A percentile compares a stretch with the other conserved stretches of the same genome.
Evolutionary conservation across 2,329 filamentous ascomycete species (phyloP).

Genomic region (Mollisiaceae sp.): DNA sequence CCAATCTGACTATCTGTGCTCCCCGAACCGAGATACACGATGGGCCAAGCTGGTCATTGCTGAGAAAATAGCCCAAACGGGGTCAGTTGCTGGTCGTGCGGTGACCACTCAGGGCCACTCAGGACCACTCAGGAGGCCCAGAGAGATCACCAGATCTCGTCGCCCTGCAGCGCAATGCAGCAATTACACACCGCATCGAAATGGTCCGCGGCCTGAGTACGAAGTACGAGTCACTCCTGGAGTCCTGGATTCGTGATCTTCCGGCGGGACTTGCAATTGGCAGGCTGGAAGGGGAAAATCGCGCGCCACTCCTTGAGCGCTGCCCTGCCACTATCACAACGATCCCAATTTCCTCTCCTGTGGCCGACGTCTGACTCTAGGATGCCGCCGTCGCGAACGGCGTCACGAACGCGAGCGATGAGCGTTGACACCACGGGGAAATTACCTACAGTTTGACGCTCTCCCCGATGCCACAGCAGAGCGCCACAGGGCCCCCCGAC

Average conservation of each 20-base stretch:
- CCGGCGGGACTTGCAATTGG: constrained; percentile 1
- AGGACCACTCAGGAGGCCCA: constrained; percentile 13
- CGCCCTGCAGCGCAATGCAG: constrained; percentile 12
- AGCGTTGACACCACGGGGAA: constrained; percentile 9
- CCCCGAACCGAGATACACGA: constrained; percentile 1
- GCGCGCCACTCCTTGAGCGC: neutral
- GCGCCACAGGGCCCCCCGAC: neutral
- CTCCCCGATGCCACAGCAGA: constrained; percentile 9
- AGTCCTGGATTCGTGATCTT: neutral
- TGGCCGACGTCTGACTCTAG: too few species aligned
- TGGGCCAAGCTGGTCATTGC: neutral
- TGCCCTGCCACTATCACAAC: constrained; percentile 8
- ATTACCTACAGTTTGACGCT: neutral
- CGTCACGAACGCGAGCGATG: neutral
- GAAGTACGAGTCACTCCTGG: neutral
- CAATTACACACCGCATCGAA: constrained; percentile 1
- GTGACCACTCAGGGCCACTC: constrained; percentile 18
- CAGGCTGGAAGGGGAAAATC: neutral
- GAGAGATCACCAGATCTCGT: constrained; percentile 19
- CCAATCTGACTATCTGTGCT: neutral
- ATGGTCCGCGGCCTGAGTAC: too few species aligned
- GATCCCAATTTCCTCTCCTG: constrained; percentile 14
- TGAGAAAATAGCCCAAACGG: constrained; percentile 15
- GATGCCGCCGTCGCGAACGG: constrained; percentile 7
- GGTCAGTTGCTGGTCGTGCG: constrained; percentile 15